phyloP scores from a whole-genome alignment of 306 rosid species.

The Benincasa hispida region DNA sequence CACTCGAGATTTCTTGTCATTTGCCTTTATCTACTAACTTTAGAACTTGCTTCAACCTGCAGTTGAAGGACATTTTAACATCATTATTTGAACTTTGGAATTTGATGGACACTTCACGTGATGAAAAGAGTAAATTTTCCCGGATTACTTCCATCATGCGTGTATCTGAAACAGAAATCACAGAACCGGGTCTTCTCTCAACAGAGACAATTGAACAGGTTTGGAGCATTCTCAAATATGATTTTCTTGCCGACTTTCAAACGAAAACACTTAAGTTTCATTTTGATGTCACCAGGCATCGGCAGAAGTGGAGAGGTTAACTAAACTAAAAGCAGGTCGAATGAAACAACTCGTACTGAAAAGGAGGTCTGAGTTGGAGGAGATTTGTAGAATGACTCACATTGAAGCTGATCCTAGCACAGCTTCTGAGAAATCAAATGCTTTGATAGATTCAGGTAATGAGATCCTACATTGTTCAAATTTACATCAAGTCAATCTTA shows the following conservation, averaged over 20 bases:
- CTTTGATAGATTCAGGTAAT: constrained; percentile 85
- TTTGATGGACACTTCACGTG: constrained; percentile 91
- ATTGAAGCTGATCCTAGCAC: constrained; percentile 85
- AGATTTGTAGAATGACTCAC: constrained; percentile 68
- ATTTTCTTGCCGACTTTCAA: neutral
- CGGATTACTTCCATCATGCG: constrained; percentile 43
- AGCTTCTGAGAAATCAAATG: constrained; percentile 73
- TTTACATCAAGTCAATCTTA: neutral
- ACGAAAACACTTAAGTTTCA: constrained; percentile 2
- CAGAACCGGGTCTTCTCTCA: constrained; percentile 62
- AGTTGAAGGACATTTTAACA: constrained; percentile 64
- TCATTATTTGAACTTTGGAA: constrained; percentile 79
- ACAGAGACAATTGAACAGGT: constrained; percentile 70
- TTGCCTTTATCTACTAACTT: neutral
- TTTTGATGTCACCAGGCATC: constrained; percentile 44
- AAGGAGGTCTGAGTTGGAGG: constrained; percentile 76
- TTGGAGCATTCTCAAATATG: constrained; percentile 5
- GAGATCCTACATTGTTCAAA: neutral
- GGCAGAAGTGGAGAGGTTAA: constrained; percentile 76
- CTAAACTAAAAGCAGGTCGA: constrained; percentile 81
- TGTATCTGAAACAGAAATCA: constrained; percentile 50
- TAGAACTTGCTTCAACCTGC: constrained; percentile 24
- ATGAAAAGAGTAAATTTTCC: constrained; percentile 52
- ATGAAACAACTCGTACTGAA: constrained; percentile 95
- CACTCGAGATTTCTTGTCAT: neutral